These are phyloP conservation scores for Trichoderma simmonsii DNA, from an alignment of 2,329 filamentous ascomycete genomes.

Conservation along the genomic window DNA sequence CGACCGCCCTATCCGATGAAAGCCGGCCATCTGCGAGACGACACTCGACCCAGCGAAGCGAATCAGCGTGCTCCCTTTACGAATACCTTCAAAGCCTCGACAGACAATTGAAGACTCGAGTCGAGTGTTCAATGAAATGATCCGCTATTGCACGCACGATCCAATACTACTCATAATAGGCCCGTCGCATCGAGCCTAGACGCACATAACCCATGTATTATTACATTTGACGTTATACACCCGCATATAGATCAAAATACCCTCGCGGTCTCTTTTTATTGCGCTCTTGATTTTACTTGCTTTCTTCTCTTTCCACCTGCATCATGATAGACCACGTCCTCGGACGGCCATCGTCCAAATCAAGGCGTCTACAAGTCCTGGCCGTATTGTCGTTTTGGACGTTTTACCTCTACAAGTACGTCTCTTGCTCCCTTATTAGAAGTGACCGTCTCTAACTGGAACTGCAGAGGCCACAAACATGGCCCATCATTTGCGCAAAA, in stretches of 20 bases:
- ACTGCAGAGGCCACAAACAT: conserved; percentile 72
- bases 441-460: neutral
- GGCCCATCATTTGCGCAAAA: conserved; percentile 74
- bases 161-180: neutral
- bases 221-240: neutral
- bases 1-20: neutral
- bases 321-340: conserved; percentile 81
- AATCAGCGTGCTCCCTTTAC: neutral
- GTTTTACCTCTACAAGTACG: conserved; percentile 71
- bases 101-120: neutral
- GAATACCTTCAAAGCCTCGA: neutral
- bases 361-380: conserved; percentile 87
- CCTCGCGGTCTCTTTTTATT: neutral
- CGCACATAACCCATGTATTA: conserved; percentile 1
- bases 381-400: conserved; percentile 91
- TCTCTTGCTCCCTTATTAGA: conserved; percentile 22
- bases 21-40: neutral
- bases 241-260: conserved; percentile 6
- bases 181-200: neutral
- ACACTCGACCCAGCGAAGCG: neutral
- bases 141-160: neutral
- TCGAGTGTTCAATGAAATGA: neutral
- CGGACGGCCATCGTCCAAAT: conserved; percentile 85
- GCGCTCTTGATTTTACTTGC: neutral
- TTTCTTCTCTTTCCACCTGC: neutral